A percentile compares a stretch with the other conserved stretches of the same genome.
Evolutionary conservation across 2,329 filamentous ascomycete genomes (phyloP).

Genomic region (Chaetomium sp.): DNA sequence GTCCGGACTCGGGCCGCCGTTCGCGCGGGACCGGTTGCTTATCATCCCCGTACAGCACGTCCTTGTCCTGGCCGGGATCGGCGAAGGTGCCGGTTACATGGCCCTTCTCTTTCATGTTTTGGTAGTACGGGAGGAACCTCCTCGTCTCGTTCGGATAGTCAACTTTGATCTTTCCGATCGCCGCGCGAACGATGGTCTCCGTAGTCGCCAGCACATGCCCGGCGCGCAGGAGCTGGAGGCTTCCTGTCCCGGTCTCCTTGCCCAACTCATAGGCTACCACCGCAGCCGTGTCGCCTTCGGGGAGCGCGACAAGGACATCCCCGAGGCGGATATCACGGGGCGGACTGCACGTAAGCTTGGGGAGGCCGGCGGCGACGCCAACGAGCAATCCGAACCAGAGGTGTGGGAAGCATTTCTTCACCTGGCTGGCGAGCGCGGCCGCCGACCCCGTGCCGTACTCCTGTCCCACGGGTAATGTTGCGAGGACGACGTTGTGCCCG

Average conservation of each 20-base stretch:
- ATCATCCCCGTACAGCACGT: neutral
- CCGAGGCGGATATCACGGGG: conserved; percentile 1
- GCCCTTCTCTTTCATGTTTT: neutral
- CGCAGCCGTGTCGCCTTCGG: neutral
- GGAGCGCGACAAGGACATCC: conserved; percentile 1
- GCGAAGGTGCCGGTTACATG: neutral
- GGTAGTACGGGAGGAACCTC: neutral
- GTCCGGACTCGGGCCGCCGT: neutral
- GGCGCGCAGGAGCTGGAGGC: neutral
- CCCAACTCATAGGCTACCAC: conserved; percentile 3
- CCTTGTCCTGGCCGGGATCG: neutral
- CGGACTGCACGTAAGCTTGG: neutral
- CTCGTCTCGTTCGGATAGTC: neutral
- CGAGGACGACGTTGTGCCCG: conserved; percentile 7
- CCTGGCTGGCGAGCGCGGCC: conserved; percentile 5
- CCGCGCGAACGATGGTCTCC: neutral
- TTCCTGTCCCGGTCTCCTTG: neutral
- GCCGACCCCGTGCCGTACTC: conserved; percentile 5
- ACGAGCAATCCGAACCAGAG: conserved; percentile 9
- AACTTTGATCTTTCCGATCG: neutral
- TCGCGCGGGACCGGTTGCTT: neutral
- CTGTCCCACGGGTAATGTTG: neutral
- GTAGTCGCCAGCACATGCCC: neutral
- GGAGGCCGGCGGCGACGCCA: conserved; percentile 3
- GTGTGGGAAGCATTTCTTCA: conserved; percentile 5